A percentile compares a stretch with the other conserved stretches of the same genome.
phyloP scores from a whole-genome alignment of 2,329 filamentous ascomycete species.

The Curvularia sp. region DNA sequence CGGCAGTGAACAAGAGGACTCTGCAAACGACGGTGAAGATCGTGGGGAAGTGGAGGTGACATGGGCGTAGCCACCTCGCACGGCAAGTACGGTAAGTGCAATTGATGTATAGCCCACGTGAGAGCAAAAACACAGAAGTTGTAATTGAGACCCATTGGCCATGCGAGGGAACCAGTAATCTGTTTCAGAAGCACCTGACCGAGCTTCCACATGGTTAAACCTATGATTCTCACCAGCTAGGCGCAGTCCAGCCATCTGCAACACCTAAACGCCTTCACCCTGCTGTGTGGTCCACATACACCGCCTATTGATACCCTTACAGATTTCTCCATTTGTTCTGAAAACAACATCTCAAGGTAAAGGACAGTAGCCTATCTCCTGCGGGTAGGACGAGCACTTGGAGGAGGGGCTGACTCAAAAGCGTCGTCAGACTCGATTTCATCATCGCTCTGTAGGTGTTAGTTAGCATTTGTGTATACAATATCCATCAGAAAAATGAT shows the following conservation, averaged over 20 bases:
- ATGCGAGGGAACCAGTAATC: background rate
- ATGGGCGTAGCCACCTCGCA: constrained; percentile 12
- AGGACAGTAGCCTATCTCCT: constrained; percentile 26
- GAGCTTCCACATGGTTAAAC: background rate
- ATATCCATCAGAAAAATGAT: background rate
- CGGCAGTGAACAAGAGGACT: constrained; percentile 13
- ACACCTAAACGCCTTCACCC: constrained; percentile 36
- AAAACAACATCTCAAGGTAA: too few species aligned
- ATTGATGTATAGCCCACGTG: background rate
- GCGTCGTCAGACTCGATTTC: constrained; percentile 53
- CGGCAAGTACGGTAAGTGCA: constrained; percentile 9
- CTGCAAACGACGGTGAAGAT: constrained; percentile 16
- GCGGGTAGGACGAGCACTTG: constrained; percentile 30
- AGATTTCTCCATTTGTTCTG: background rate
- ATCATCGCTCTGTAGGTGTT: constrained; percentile 47
- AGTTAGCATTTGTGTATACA: constrained; percentile 13
- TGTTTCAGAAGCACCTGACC: background rate
- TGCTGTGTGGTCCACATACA: constrained; percentile 4
- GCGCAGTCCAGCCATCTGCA: background rate
- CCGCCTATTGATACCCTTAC: background rate
- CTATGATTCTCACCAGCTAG: background rate
- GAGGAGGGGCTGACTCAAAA: constrained; percentile 46
- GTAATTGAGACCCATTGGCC: background rate
- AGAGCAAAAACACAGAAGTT: background rate
- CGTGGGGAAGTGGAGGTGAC: constrained; percentile 15